A percentile compares a stretch with the other conserved stretches of the same genome.
Evolutionary conservation across 257 asterid species (phyloP).

Genomic region (Misopates orontium): DNA sequence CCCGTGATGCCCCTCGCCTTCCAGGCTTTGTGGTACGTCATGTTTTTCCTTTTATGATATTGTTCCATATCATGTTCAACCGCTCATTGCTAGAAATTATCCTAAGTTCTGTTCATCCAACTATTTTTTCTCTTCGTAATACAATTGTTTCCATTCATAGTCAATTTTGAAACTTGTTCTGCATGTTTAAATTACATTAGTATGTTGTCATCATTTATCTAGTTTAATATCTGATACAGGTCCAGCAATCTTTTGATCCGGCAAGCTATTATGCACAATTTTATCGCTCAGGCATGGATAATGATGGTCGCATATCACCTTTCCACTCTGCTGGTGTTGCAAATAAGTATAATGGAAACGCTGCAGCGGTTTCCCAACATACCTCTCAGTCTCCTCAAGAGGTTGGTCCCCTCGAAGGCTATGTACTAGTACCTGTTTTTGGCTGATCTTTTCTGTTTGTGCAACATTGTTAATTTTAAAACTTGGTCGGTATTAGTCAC

Average conservation of each 20-base stretch:
- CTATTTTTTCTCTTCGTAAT: neutral
- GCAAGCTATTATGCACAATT: constrained; percentile 48
- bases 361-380: constrained; percentile 42
- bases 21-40: constrained; percentile 72
- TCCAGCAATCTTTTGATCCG: constrained; percentile 56
- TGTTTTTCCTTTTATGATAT: constrained; percentile 13
- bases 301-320: constrained; percentile 55
- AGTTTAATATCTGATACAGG: constrained; percentile 28
- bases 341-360: constrained; percentile 43
- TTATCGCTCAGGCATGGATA: constrained; percentile 43
- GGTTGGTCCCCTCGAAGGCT: constrained; percentile 36
- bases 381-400: constrained; percentile 57
- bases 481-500: neutral
- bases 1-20: constrained; percentile 67
- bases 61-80: constrained; percentile 2
- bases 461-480: neutral
- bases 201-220: constrained; percentile 7
- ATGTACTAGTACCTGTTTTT: neutral
- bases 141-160: constrained; percentile 11
- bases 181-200: constrained; percentile 15
- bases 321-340: constrained; percentile 47
- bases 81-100: constrained; percentile 2
- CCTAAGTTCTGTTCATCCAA: constrained; percentile 8
- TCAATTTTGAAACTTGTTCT: neutral
- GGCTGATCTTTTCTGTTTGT: neutral